Evolutionary conservation across 768 basidiomycete genomes (phyloP).

Genomic region (Lactarius indigo): DNA sequence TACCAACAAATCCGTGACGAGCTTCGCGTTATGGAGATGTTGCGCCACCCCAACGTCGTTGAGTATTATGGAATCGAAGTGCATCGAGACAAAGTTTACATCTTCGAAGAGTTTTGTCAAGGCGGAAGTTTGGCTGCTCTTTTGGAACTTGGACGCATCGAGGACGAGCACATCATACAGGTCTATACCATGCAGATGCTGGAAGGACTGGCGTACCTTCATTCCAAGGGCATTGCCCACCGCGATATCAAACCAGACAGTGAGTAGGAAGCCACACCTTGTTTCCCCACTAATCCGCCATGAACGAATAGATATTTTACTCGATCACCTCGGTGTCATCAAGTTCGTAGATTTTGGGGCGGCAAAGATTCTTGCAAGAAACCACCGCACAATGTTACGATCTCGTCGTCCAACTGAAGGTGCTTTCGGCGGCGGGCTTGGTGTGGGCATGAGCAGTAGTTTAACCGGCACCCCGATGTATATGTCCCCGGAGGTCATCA

Average conservation of each 20-base stretch:
- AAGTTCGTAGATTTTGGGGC: conserved; percentile 98
- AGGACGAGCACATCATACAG: conserved; percentile 94
- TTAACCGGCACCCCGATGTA: conserved; percentile 99
- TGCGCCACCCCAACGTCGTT: conserved; percentile 95
- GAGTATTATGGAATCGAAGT: conserved; percentile 99
- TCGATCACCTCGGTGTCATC: conserved; percentile 86
- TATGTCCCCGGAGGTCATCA: conserved; percentile 98
- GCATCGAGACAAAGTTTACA: conserved; percentile 97
- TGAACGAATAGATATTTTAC: conserved; percentile 72
- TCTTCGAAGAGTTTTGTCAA: conserved; percentile 98
- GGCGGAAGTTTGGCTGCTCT: conserved; percentile 89
- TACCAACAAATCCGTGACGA: conserved; percentile 95
- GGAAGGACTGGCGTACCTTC: conserved; percentile 89
- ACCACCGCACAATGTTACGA: conserved; percentile 74
- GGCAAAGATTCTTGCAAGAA: conserved; percentile 91
- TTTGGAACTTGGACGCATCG: conserved; percentile 90
- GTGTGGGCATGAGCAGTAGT: conserved; percentile 65
- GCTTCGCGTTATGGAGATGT: conserved; percentile 95
- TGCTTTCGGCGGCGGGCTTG: conserved; percentile 29
- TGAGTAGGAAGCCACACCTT: conserved; percentile 42
- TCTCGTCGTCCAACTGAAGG: conserved; percentile 56
- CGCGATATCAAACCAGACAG: conserved; percentile 99
- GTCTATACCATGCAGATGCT: conserved; percentile 97
- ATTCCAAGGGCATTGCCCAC: conserved; percentile 89
- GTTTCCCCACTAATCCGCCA: not conserved